phyloP scores from a whole-genome alignment of 805 yeast genomes.

The Candida saitoana region DNA sequence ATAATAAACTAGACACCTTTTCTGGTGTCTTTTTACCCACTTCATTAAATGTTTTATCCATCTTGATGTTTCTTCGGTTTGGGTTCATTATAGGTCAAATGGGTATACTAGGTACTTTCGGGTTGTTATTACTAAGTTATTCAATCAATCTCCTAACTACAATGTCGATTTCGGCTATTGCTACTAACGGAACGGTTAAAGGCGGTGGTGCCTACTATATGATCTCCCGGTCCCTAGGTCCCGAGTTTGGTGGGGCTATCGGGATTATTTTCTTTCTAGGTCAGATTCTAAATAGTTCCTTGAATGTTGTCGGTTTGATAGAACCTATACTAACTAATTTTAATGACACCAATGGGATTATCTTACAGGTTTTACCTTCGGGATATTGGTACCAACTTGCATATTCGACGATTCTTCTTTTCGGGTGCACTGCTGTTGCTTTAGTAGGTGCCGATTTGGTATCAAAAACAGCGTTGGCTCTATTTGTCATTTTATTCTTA shows the following conservation, averaged over 20 bases:
- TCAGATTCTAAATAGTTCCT: conserved; percentile 84
- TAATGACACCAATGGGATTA: conserved; percentile 55
- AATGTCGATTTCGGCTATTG: conserved; percentile 87
- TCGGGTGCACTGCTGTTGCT: conserved; percentile 71
- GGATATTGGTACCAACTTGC: conserved; percentile 63
- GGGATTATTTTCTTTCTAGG: conserved; percentile 94
- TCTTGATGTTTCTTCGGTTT: conserved; percentile 90
- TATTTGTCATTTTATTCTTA: conserved; percentile 61
- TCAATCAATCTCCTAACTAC: conserved; percentile 80
- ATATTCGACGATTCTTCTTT: conserved; percentile 68
- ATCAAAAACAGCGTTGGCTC: conserved; percentile 72
- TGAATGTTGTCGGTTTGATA: conserved; percentile 92
- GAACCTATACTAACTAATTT: conserved; percentile 86
- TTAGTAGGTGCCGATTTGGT: conserved; percentile 78
- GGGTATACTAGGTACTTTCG: conserved; percentile 77
- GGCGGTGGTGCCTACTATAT: conserved; percentile 99
- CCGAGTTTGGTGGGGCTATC: conserved; percentile 97
- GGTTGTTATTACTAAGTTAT: conserved; percentile 68
- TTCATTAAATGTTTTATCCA: conserved; percentile 84
- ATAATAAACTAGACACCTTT: conserved; percentile 66
- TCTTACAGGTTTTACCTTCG: conserved; percentile 58
- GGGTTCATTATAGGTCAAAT: conserved; percentile 95
- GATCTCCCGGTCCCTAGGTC: conserved; percentile 93
- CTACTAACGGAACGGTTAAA: conserved; percentile 94
- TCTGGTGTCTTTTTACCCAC: conserved; percentile 95